Evolutionary conservation across 176 grass and related monocot species (phyloP), one percentile per base, ranked within the genome.

Genomic region (Oryza nivara): DNA sequence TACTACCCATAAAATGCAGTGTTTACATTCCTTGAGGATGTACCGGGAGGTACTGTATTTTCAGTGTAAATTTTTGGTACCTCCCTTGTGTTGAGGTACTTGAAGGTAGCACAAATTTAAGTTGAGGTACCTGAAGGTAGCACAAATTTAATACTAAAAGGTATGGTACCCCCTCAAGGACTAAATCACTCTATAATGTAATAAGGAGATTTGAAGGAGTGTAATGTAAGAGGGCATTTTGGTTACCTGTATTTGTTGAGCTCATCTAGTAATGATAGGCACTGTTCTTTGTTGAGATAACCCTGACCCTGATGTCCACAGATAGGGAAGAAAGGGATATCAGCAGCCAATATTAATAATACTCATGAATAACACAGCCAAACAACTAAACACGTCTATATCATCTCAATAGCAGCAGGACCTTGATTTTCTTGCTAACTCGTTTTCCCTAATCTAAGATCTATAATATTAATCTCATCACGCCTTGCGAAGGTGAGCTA

Each of bases 241-340:
- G 4, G 63, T 84, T 89, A 88, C 96, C 96, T 92, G 81, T 98
- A 98, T 76, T 91, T 95, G 77, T 93, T 98, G 49, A 98, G 86
- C 88, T 93, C 92, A 71, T 90, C 91, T 84, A 98, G 94, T 71
- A 98, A 91, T 74, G 71, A 93, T 70, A 93, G 43, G 74, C 89
- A 98, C 11, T 98, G 93, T 54, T 92, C 80, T 61, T 87, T 93
- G 89, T 98, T 88, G 75, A 98, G 88, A 85, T 91, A 95, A 32
- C 91, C 93, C 34, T 74, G 91, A 65, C 61, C 64, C 93, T 98
- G 88, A 79, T 68, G 20, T 52, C 68, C 36, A 85, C n/a, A 77
- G 74, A 82, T 11, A 34, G n/a, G 67, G 66, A 88, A 80, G 38
- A 38, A 69, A 45, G 16, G 65, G 43, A 79, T 35, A 79, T 78